A percentile compares a stretch with the other conserved stretches of the same genome.
phyloP scores from a whole-genome alignment of 805 yeast species.

The Komagataella phaffii region DNA sequence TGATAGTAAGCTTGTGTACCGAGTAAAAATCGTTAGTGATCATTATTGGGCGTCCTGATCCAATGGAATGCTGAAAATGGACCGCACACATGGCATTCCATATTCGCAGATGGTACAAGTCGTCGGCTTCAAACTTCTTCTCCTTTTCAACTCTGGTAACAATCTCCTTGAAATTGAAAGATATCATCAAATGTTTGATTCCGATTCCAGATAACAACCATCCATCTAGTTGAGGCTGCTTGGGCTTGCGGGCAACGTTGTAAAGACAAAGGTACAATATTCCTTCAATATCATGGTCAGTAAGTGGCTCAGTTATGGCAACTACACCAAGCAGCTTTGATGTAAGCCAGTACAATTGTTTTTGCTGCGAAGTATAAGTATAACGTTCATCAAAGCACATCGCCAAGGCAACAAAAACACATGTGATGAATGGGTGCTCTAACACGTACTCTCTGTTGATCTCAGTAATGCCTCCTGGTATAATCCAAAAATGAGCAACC shows the following conservation, averaged over 20 bases:
- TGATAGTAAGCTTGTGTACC: constrained; percentile 27
- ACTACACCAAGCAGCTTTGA: constrained; percentile 35
- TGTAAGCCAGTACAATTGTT: constrained; percentile 30
- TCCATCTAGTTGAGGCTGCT: constrained; percentile 36
- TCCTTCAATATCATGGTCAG: constrained; percentile 50
- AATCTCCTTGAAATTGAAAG: constrained; percentile 30
- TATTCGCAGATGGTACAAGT: constrained; percentile 39
- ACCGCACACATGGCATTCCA: constrained; percentile 38
- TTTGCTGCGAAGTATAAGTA: constrained; percentile 33
- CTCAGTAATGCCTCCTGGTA: constrained; percentile 44
- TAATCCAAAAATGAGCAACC: constrained; percentile 46
- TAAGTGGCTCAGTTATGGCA: constrained; percentile 34
- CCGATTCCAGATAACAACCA: constrained; percentile 42
- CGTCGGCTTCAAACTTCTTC: constrained; percentile 16
- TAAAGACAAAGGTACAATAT: constrained; percentile 39
- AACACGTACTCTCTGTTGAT: constrained; percentile 30
- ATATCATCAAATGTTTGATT: constrained; percentile 30
- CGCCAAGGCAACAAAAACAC: constrained; percentile 38
- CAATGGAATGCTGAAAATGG: constrained; percentile 36
- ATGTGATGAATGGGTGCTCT: constrained; percentile 39
- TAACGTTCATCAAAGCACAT: constrained; percentile 44
- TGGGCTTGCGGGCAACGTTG: constrained; percentile 38
- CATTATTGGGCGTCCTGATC: constrained; percentile 31
- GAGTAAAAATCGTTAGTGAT: constrained; percentile 24
- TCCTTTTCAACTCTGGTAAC: constrained; percentile 19